Evolutionary conservation across 495 filamentous ascomycete species (phyloP).

Genomic region (Xylaria venustula): DNA sequence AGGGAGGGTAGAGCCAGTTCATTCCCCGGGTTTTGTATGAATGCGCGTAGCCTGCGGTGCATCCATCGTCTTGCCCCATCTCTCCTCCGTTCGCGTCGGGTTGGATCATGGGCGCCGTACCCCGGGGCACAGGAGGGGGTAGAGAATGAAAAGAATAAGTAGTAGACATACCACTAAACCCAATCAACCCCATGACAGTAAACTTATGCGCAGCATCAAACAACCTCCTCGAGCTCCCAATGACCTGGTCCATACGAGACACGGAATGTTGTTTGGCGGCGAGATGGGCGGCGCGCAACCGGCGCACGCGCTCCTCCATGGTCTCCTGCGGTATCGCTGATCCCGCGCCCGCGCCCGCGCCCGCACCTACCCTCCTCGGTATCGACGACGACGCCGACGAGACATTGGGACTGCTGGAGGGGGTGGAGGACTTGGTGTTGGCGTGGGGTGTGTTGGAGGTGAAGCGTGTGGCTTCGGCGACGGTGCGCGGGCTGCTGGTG

Average conservation of each 20-base stretch:
- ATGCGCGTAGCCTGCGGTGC: too few relatives aligned
- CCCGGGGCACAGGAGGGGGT: too few relatives aligned
- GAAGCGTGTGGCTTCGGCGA: conserved; percentile 92
- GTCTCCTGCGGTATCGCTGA: conserved; percentile 58
- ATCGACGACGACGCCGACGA: neutral
- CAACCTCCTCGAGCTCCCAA: conserved; percentile 65
- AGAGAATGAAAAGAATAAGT: too few relatives aligned
- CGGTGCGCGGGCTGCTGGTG: conserved; percentile 80
- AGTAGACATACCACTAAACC: conserved; percentile 65
- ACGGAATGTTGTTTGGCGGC: conserved; percentile 64
- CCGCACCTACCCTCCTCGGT: conserved; percentile 2
- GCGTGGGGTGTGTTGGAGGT: conserved; percentile 90
- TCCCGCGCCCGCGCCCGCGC: neutral
- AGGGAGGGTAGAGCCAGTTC: too few relatives aligned
- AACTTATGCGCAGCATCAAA: conserved; percentile 83
- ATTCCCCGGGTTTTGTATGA: too few relatives aligned
- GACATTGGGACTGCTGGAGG: conserved; percentile 4
- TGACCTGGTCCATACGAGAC: conserved; percentile 64
- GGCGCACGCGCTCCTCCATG: conserved; percentile 82
- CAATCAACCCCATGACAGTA: conserved; percentile 72
- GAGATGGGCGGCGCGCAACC: conserved; percentile 77
- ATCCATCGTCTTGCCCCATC: neutral
- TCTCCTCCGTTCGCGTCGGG: too few relatives aligned
- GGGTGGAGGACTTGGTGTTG: conserved; percentile 56
- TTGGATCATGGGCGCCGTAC: too few relatives aligned